Evolutionary conservation across 2,329 filamentous ascomycete genomes (phyloP), one percentile per base, ranked within the genome.

Genomic region (Calonectria pteridis): DNA sequence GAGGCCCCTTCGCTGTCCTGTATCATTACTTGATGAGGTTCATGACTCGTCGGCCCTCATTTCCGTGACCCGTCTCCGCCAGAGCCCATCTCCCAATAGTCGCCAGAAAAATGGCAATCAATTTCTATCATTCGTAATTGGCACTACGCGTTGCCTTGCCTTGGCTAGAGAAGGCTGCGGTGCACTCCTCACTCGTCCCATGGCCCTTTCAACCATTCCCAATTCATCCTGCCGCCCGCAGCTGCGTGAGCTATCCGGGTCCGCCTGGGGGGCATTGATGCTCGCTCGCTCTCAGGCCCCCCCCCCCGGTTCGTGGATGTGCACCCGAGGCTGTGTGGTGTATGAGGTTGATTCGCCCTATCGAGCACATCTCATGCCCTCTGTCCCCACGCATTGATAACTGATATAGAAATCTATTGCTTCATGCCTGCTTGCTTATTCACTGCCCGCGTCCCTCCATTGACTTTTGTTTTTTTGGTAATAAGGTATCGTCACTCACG

Each of bases 1-100:
- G 20, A 62, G 55, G 55, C 40, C 64, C 43, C 40, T 16, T 46
- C 28, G 43, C 37, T 31, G 43, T 63, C 18, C 18, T 51, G 68
- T 46, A 46, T 53, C 40, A 29, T 50, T 20, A 23, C 31, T 29
- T 29, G 67, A 43, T 51, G 18, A 46, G 50, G 65, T 49, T 63
- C 70, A 72, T 72, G 70, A 72, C 70, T 72, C 70, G 70, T 49
- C 55, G 35, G 55, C 55, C 49, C 49, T 72, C 70, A 72, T 72
- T 72, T 72, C 70, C 70, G 58, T 72, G 65, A 37, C 62, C 40
- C 59, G 59, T 64, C 58, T 69, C 69, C 63, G 69, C 51, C 50
- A 31, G 46, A 46, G 43, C 43, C 62, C 51, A 62, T 67, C 40
- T 40, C 51, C 55, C 69, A 71, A 71, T 67, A 67, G 62, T 66